Percentiles rank a stretch among this genome's conserved stretches.
Evolutionary conservation across 225 moss, liverwort and hornwort species (phyloP).

Genomic region (Neckera pumila): DNA sequence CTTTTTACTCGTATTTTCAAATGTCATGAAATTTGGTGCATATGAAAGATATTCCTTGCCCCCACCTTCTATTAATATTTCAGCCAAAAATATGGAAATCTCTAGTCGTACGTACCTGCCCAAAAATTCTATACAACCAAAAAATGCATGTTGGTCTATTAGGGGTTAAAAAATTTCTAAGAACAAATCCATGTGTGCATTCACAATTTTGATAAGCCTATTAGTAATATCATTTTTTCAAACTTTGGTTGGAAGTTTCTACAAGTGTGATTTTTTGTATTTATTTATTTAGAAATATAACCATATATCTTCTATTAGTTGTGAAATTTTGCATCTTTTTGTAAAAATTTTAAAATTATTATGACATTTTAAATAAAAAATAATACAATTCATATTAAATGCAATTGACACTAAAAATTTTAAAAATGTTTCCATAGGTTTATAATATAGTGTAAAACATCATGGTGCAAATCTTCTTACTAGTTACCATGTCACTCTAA

Average conservation of each 20-base stretch:
- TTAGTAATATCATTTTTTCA: neutral
- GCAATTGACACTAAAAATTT: neutral
- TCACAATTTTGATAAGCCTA: neutral
- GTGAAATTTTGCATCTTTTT: neutral
- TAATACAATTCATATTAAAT: neutral
- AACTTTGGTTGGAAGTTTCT: neutral
- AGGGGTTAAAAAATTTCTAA: no score
- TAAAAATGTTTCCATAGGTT: neutral
- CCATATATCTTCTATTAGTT: neutral
- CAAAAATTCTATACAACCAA: no score
- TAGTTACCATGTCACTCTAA: fast-evolving
- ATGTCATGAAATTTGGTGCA: no score
- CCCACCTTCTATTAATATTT: no score
- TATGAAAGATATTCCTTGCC: no score
- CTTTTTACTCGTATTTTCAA: no score
- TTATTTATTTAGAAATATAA: neutral
- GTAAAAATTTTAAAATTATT: neutral
- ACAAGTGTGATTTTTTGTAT: no score
- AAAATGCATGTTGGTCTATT: no score
- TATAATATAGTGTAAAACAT: neutral
- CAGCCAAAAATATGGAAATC: no score
- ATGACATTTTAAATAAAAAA: neutral
- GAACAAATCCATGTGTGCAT: no score
- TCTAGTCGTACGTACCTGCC: no score
- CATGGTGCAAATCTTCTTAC: neutral